These are phyloP conservation scores for Candida buenavistaensis DNA, from an alignment of 1,139 yeast species.

Conservation along the genomic window DNA sequence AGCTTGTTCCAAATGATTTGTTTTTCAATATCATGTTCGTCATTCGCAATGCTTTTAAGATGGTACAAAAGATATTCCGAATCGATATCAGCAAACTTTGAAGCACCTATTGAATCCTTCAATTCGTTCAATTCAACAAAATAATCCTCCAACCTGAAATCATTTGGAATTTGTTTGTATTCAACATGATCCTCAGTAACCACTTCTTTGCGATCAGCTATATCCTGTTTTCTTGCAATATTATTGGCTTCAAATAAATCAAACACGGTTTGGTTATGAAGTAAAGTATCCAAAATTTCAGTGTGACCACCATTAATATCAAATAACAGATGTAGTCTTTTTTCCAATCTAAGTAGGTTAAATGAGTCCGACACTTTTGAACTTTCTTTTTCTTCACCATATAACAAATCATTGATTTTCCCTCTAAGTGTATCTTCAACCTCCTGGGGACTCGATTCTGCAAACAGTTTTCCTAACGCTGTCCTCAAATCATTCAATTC, in stretches of 20 bases:
- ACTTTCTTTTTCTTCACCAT: slow-evolving; percentile 19
- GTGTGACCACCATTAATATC: slow-evolving; percentile 31
- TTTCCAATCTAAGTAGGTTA: slow-evolving; percentile 23
- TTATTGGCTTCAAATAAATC: slow-evolving; percentile 13
- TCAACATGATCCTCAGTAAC: too few relatives aligned
- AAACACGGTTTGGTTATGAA: slow-evolving; percentile 27
- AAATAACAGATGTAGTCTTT: slow-evolving; percentile 24
- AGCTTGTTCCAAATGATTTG: slow-evolving; percentile 31
- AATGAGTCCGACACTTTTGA: slow-evolving; percentile 19
- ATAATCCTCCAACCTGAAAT: slow-evolving; percentile 36
- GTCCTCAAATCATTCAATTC: slow-evolving; percentile 22
- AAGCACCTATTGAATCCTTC: slow-evolving; percentile 14
- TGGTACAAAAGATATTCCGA: slow-evolving; percentile 13
- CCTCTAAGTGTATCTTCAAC: too few relatives aligned
- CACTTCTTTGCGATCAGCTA: slow-evolving; percentile 1
- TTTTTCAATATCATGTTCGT: slow-evolving; percentile 21
- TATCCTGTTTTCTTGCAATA: too few relatives aligned
- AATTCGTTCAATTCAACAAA: slow-evolving; percentile 31
- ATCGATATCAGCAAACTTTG: slow-evolving; percentile 17
- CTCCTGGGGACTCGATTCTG: slow-evolving; percentile 10
- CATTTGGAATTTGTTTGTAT: slow-evolving; percentile 40
- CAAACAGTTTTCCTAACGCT: slow-evolving; percentile 16
- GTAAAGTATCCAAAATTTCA: slow-evolving; percentile 32
- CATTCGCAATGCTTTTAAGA: slow-evolving; percentile 13
- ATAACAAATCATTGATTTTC: slow-evolving; percentile 18